phyloP scores from a whole-genome alignment of 2,329 filamentous ascomycete genomes.

The Penicillium sp. region DNA sequence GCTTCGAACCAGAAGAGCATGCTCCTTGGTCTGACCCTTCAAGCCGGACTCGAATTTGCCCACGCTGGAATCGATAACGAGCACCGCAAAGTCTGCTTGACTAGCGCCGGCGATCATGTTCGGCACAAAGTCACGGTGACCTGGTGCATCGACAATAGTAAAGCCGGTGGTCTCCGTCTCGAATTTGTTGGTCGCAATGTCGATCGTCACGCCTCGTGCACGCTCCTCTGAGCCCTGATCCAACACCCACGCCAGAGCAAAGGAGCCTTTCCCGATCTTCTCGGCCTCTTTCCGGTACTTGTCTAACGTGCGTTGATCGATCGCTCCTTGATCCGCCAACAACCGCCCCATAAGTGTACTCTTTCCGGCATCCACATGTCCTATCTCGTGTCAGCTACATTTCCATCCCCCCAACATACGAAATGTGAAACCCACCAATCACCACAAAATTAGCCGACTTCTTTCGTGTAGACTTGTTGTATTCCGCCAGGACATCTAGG shows the following conservation, averaged over 20 bases:
- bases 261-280: conserved; percentile 89
- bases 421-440: conserved; percentile 63
- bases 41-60: conserved; percentile 93
- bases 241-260: conserved; percentile 95
- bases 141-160: conserved; percentile 92
- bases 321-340: conserved; percentile 81
- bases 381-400: conserved; percentile 48
- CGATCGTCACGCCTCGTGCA: conserved; percentile 88
- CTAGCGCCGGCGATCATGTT: conserved; percentile 99
- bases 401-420: neutral
- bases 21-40: conserved; percentile 91
- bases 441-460: conserved; percentile 88
- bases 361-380: conserved; percentile 96
- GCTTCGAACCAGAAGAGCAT: conserved; percentile 84
- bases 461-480: conserved; percentile 73
- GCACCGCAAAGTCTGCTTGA: conserved; percentile 91
- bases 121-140: conserved; percentile 92
- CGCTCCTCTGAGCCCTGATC: conserved; percentile 90
- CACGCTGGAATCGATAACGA: conserved; percentile 88
- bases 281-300: conserved; percentile 87
- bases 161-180: conserved; percentile 85
- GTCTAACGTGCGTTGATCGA: conserved; percentile 85
- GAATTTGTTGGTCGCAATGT: conserved; percentile 93
- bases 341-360: conserved; percentile 97
- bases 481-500: conserved; percentile 80